Evolutionary conservation across 306 rosid species (phyloP).

Genomic region (Quercus bicolor): DNA sequence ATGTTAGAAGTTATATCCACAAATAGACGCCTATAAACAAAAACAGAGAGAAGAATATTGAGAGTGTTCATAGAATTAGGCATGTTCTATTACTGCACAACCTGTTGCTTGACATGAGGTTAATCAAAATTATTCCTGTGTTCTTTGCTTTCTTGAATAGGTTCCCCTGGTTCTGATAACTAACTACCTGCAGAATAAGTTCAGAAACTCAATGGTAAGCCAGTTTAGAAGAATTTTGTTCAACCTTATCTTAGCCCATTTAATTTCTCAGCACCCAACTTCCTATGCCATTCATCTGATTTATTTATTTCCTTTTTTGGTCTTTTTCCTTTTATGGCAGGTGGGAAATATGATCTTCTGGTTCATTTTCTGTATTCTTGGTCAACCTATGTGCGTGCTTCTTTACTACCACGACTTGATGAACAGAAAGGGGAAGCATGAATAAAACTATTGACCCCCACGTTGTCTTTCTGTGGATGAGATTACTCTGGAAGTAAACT

Average conservation of each 20-base stretch:
- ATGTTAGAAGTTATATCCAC: background rate
- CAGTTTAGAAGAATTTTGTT: constrained; percentile 4
- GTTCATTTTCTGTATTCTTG: constrained; percentile 84
- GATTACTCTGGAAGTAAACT: constrained; percentile 9
- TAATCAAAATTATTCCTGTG: background rate
- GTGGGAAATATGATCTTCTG: constrained; percentile 95
- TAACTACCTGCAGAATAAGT: constrained; percentile 69
- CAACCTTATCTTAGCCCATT: constrained; percentile 2
- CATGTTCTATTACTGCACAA: background rate
- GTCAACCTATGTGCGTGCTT: constrained; percentile 95
- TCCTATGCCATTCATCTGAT: background rate
- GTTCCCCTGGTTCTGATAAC: constrained; percentile 85
- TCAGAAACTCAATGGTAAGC: constrained; percentile 80
- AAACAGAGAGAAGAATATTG: background rate
- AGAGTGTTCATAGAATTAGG: background rate
- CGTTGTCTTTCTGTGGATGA: background rate
- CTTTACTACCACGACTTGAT: constrained; percentile 90
- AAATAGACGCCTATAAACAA: background rate
- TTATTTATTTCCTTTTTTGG: background rate
- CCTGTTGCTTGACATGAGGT: background rate
- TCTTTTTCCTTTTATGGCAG: constrained; percentile 31
- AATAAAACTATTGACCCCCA: constrained; percentile 18
- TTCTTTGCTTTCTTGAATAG: constrained; percentile 29
- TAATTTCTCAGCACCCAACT: background rate
- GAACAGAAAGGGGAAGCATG: constrained; percentile 54